These are phyloP conservation scores for Kuraishia molischiana DNA, from an alignment of 805 yeast species.

Conservation along the genomic window DNA sequence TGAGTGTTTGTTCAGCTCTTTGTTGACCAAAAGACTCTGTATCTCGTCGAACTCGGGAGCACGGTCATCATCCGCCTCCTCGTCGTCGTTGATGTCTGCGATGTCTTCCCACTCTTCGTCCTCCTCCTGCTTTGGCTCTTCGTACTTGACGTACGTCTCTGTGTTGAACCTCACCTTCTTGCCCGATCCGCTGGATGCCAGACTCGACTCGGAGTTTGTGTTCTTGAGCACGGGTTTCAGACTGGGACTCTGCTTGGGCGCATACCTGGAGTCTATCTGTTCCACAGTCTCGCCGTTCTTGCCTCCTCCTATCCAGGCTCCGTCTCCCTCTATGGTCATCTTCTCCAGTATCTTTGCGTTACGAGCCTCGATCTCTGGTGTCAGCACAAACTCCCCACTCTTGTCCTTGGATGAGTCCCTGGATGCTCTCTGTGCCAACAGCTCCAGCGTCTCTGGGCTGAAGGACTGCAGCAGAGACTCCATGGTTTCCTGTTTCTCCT, in stretches of 20 bases:
- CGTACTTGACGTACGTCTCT: constrained; percentile 21
- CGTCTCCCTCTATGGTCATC: constrained; percentile 19
- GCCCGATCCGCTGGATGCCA: constrained; percentile 5
- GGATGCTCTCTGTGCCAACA: no score
- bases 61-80: constrained; percentile 20
- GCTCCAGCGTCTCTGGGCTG: constrained; percentile 58
- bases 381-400: background rate
- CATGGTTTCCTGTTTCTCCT: constrained; percentile 54
- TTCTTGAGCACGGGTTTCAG: background rate
- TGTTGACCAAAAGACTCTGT: constrained; percentile 13
- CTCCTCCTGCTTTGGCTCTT: constrained; percentile 7
- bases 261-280: background rate
- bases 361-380: background rate
- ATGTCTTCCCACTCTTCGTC: constrained; percentile 39
- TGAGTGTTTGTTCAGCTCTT: constrained; percentile 26
- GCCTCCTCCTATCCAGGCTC: constrained; percentile 23
- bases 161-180: constrained; percentile 20
- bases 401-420: background rate
- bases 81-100: constrained; percentile 28
- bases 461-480: constrained; percentile 57
- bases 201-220: background rate
- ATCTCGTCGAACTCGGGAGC: constrained; percentile 41
- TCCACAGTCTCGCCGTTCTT: constrained; percentile 1
- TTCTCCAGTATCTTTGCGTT: background rate
- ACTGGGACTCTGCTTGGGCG: background rate